phyloP scores from a whole-genome alignment of 176 grass and related monocot genomes.

The Olyra latifolia region DNA sequence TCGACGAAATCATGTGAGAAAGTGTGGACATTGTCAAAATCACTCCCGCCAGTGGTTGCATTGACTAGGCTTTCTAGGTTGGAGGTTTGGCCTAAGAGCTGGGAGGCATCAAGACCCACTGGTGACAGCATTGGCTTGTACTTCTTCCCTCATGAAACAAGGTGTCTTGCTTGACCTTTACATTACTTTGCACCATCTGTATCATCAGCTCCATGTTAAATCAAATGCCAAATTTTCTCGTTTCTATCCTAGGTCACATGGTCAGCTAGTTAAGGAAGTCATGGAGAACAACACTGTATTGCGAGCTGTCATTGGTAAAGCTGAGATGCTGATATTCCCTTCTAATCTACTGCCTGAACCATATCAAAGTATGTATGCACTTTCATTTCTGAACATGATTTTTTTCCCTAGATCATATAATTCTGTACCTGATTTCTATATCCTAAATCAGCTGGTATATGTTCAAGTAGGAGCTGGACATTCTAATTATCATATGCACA shows the following conservation, averaged over 20 bases:
- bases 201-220: neutral
- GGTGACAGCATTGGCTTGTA: slow-evolving; percentile 54
- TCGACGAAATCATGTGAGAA: slow-evolving; percentile 54
- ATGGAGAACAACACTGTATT: slow-evolving; percentile 43
- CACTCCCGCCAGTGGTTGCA: slow-evolving; percentile 38
- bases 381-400: neutral
- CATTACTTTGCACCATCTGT: neutral
- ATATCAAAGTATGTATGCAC: slow-evolving; percentile 41
- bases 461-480: too few relatives aligned
- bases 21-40: slow-evolving; percentile 44
- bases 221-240: neutral
- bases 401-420: neutral
- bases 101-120: slow-evolving; percentile 41
- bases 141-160: slow-evolving; percentile 60
- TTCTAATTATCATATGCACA: neutral
- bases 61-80: slow-evolving; percentile 38
- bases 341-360: slow-evolving; percentile 48
- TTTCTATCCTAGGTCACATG: slow-evolving; percentile 26
- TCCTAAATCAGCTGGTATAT: neutral
- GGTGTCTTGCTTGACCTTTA: slow-evolving; percentile 14
- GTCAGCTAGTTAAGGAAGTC: slow-evolving; percentile 39
- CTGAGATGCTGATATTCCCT: slow-evolving; percentile 54
- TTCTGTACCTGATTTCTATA: neutral
- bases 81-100: slow-evolving; percentile 57
- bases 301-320: slow-evolving; percentile 16